Evolutionary conservation across 257 asterid genomes (phyloP).

Genomic region (Scutellaria galericulata): DNA sequence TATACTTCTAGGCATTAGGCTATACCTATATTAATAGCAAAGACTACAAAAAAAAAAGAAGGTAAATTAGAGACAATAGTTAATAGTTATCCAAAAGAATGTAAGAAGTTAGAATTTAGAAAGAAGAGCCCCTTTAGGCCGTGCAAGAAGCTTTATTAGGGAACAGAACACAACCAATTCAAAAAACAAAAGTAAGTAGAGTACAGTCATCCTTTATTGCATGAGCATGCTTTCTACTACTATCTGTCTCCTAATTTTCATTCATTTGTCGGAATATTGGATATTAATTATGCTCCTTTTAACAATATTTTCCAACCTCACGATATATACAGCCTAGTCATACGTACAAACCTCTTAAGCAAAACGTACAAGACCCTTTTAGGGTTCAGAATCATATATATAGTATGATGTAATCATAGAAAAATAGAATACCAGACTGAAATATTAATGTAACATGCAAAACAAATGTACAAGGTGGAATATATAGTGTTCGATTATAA

Average conservation of each 20-base stretch:
- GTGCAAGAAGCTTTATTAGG: constrained; percentile 52
- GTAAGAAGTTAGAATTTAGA: constrained; percentile 28
- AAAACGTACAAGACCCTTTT: background rate
- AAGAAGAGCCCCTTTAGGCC: constrained; percentile 51
- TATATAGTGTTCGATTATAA: too few species aligned
- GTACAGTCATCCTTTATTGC: constrained; percentile 49
- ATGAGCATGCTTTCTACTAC: constrained; percentile 39
- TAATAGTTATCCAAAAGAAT: constrained; percentile 5
- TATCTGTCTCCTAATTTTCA: constrained; percentile 20
- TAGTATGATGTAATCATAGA: too few species aligned
- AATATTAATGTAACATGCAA: constrained; percentile 26
- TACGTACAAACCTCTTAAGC: background rate
- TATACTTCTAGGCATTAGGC: too few species aligned
- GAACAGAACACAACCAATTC: constrained; percentile 37
- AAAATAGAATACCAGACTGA: constrained; percentile 2
- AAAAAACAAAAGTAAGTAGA: constrained; percentile 33
- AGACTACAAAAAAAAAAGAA: too few species aligned
- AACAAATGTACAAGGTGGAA: background rate
- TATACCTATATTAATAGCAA: too few species aligned
- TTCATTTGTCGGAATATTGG: constrained; percentile 13
- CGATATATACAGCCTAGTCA: too few species aligned
- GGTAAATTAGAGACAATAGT: too few species aligned
- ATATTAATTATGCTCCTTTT: background rate
- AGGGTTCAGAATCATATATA: too few species aligned
- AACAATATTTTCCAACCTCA: too few species aligned